Conservation (phyloP, 495 filamentous ascomycete genomes). For the Penicillium odoratum region DNA sequence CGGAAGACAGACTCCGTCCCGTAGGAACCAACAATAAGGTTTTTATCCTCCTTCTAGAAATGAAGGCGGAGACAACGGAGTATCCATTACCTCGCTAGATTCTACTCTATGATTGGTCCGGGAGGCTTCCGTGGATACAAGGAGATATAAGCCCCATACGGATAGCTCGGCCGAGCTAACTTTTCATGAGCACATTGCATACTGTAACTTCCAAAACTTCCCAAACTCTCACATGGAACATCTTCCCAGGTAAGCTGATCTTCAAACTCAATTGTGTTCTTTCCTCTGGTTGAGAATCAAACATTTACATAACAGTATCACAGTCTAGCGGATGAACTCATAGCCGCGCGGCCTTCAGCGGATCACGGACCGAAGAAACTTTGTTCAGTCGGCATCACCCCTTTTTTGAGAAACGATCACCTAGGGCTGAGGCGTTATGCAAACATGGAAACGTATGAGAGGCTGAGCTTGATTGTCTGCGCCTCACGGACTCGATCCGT, state of each 20-base stretch:
- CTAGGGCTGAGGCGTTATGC: constrained; percentile 21
- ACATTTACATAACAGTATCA: background rate
- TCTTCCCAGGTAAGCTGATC: background rate
- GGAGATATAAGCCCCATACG: background rate
- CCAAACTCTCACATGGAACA: too few relatives aligned
- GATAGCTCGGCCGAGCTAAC: background rate
- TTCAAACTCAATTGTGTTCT: background rate
- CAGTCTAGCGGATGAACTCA: constrained; percentile 8
- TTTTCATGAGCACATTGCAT: background rate
- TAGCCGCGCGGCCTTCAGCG: constrained; percentile 15
- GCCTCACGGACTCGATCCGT: constrained; percentile 9
- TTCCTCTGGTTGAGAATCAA: background rate
- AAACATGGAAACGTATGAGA: constrained; percentile 5
- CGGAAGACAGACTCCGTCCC: background rate
- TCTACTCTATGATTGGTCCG: background rate
- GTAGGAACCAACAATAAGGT: background rate
- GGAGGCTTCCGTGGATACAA: background rate
- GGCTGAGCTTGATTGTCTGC: constrained; percentile 22
- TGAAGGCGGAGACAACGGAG: background rate
- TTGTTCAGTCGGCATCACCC: constrained; percentile 9
- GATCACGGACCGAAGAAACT: constrained; percentile 24
- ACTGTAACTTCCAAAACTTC: background rate
- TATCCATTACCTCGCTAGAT: background rate
- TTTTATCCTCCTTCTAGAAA: constrained; percentile 2
- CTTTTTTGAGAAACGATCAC: constrained; percentile 18